phyloP scores from a whole-genome alignment of 208 protist genomes.

The Porcisia hertigi region DNA sequence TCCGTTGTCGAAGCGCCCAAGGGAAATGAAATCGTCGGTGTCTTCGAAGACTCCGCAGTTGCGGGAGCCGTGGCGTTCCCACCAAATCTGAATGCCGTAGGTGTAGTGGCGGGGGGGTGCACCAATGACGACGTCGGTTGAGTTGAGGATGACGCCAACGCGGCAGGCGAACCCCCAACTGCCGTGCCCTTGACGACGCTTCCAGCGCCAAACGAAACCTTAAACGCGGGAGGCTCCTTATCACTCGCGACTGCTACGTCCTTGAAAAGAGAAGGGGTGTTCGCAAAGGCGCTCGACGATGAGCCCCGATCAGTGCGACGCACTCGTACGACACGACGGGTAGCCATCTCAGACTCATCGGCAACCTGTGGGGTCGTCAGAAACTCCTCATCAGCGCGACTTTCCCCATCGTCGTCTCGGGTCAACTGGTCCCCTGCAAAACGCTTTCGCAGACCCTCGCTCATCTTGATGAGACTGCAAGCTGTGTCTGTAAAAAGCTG shows the following conservation, averaged over 20 bases:
- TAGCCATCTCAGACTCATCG: constrained; percentile 54
- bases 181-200: neutral
- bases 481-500: neutral
- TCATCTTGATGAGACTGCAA: constrained; percentile 9
- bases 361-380: constrained; percentile 59
- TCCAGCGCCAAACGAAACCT: constrained; percentile 25
- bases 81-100: constrained; percentile 17
- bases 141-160: constrained; percentile 1
- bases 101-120: neutral
- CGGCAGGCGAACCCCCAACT: neutral
- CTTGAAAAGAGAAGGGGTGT: constrained; percentile 42
- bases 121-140: neutral
- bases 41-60: neutral
- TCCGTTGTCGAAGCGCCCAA: neutral
- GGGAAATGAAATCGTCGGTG: neutral
- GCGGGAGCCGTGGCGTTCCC: neutral
- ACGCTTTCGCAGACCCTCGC: constrained; percentile 34
- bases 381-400: constrained; percentile 40
- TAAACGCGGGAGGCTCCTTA: constrained; percentile 3
- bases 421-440: constrained; percentile 37
- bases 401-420: constrained; percentile 36
- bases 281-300: constrained; percentile 6
- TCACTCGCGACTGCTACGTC: constrained; percentile 19
- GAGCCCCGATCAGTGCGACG: constrained; percentile 20
- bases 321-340: constrained; percentile 69